Percentiles rank a stretch among this genome's conserved stretches.
These are phyloP conservation scores for Pleurotus platypus DNA, from an alignment of 768 basidiomycete species.

Conservation along the genomic window DNA sequence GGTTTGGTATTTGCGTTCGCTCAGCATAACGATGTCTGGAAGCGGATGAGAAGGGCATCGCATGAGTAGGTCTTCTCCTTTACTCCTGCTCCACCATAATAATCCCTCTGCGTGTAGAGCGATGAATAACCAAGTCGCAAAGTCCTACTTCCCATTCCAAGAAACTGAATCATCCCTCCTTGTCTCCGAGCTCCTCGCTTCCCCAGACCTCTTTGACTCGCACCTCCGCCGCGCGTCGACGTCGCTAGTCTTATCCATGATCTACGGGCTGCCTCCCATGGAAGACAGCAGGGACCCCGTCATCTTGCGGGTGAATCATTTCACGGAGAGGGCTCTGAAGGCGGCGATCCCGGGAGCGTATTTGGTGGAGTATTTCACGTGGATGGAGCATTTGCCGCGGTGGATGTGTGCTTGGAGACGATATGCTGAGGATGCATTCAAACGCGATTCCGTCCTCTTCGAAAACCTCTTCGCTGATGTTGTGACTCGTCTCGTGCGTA, in stretches of 20 bases:
- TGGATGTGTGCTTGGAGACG: constrained; percentile 16
- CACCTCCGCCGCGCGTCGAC: constrained; percentile 9
- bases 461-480: constrained; percentile 10
- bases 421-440: constrained; percentile 13
- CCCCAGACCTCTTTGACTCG: constrained; percentile 7
- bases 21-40: constrained; percentile 14
- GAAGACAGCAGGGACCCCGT: constrained; percentile 9
- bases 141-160: constrained; percentile 10
- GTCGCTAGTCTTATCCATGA: constrained; percentile 11
- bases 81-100: neutral
- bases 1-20: constrained; percentile 13
- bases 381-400: constrained; percentile 25
- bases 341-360: constrained; percentile 30
- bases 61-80: constrained; percentile 13
- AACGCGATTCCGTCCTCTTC: constrained; percentile 10
- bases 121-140: constrained; percentile 8
- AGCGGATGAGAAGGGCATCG: constrained; percentile 9
- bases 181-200: constrained; percentile 3
- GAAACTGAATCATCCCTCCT: constrained; percentile 11
- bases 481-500: constrained; percentile 8
- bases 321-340: constrained; percentile 20
- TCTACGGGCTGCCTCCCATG: constrained; percentile 14
- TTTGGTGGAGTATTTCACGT: constrained; percentile 30
- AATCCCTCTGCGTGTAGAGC: constrained; percentile 6
- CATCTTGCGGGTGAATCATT: constrained; percentile 13